Percentiles rank a stretch among this genome's conserved stretches.
These are phyloP conservation scores for Apiotrichum gracile DNA, from an alignment of 1,284 basidiomycete genomes.

Conservation along the genomic window DNA sequence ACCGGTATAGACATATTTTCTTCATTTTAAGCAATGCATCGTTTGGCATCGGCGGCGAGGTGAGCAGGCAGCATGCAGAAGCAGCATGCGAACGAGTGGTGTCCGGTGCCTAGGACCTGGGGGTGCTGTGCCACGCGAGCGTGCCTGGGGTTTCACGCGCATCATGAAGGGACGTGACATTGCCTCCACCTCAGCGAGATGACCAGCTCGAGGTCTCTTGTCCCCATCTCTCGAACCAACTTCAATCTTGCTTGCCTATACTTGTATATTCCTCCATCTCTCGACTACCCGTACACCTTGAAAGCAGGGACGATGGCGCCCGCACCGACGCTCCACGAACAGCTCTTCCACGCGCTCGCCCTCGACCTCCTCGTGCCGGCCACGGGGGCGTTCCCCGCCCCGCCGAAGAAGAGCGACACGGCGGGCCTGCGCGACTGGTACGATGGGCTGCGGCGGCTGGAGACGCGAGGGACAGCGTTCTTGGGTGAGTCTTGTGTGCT, in stretches of 20 bases:
- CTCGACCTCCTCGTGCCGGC: conserved; percentile 64
- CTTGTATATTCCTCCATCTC: no score
- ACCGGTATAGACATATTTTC: conserved; percentile 3
- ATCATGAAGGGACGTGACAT: no score
- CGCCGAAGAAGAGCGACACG: conserved; percentile 22
- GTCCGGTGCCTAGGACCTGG: not conserved
- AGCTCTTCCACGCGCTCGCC: conserved; percentile 58
- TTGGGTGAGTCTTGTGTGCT: conserved; percentile 62
- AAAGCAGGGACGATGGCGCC: not conserved
- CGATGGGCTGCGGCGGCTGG: conserved; percentile 44
- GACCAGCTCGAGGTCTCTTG: no score
- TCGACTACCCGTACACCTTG: no score
- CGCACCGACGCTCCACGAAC: conserved; percentile 49
- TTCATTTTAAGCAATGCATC: not conserved
- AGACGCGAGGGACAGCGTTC: conserved; percentile 51
- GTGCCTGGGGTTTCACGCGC: no score
- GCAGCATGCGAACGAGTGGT: not conserved
- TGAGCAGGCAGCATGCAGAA: not conserved
- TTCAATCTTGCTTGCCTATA: no score
- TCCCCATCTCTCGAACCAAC: not conserved
- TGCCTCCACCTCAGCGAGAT: not conserved
- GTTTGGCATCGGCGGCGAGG: not conserved
- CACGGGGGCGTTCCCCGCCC: conserved; percentile 48
- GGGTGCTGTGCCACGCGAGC: no score
- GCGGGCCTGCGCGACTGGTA: conserved; percentile 55